phyloP scores from a whole-genome alignment of 225 moss, liverwort and hornwort genomes.

The Pseudisothecium myosuroides region DNA sequence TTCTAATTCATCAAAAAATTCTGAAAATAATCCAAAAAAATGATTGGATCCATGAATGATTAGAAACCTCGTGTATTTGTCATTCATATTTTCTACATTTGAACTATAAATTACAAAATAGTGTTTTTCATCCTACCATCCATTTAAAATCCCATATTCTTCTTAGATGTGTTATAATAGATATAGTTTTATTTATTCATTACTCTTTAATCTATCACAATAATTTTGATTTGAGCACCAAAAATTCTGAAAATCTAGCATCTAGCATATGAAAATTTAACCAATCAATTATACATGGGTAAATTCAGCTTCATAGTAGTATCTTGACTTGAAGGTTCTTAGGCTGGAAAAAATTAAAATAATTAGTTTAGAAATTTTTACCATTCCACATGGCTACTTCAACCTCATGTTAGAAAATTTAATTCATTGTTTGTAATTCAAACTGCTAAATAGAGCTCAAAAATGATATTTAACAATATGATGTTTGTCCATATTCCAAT shows the following conservation, averaged over 20 bases:
- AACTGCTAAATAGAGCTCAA: neutral
- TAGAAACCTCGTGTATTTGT: neutral
- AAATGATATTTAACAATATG: neutral
- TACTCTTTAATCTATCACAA: neutral
- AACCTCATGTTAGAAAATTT: neutral
- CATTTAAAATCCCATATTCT: neutral
- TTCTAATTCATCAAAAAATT: neutral
- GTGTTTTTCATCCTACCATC: too few species aligned
- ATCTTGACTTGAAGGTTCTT: neutral
- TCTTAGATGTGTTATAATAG: too few species aligned
- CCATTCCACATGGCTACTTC: too few species aligned
- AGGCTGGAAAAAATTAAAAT: neutral
- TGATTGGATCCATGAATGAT: neutral
- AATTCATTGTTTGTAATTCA: too few species aligned
- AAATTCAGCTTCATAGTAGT: neutral
- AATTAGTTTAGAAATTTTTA: neutral
- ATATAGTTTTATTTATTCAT: neutral
- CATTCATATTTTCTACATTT: neutral
- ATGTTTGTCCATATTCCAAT: neutral
- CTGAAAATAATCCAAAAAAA: neutral
- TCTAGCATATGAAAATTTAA: neutral
- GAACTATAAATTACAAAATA: neutral
- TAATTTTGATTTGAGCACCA: neutral
- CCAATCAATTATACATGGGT: neutral
- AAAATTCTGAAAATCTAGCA: fast-evolving